These are phyloP conservation scores for Fusarium praegraminearum DNA, from an alignment of 2,329 filamentous ascomycete genomes.

Conservation along the genomic window DNA sequence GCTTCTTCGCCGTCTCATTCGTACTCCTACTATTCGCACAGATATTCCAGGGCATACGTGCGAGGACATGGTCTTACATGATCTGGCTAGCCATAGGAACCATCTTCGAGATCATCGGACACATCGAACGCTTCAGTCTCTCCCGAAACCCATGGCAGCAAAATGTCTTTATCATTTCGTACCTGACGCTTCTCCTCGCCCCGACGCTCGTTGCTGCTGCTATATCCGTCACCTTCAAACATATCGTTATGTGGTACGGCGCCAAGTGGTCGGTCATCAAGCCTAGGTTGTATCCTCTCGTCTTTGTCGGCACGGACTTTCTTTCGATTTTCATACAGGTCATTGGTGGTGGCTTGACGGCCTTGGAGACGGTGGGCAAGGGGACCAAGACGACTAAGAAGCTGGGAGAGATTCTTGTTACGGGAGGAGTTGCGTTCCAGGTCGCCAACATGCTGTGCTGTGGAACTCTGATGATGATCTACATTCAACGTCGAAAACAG, in stretches of 20 bases:
- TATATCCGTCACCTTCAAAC: conserved; percentile 61
- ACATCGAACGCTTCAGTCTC: conserved; percentile 56
- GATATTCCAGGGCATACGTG: conserved; percentile 49
- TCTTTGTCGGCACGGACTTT: conserved; percentile 64
- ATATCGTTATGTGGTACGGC: conserved; percentile 58
- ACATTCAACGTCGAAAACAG: conserved; percentile 22
- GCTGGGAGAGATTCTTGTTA: conserved; percentile 35
- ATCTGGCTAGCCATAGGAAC: conserved; percentile 54
- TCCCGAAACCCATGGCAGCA: conserved; percentile 55
- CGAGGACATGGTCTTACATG: conserved; percentile 56
- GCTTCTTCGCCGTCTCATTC: conserved; percentile 54
- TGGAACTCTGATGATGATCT: conserved; percentile 32
- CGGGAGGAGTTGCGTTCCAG: conserved; percentile 46
- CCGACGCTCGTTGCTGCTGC: conserved; percentile 60
- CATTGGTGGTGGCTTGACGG: conserved; percentile 35
- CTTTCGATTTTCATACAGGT: conserved; percentile 52
- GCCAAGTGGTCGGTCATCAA: conserved; percentile 55
- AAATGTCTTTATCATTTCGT: conserved; percentile 56
- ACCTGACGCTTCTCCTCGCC: conserved; percentile 56
- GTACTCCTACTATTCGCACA: conserved; percentile 51
- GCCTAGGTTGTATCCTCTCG: conserved; percentile 60
- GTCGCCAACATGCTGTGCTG: conserved; percentile 47
- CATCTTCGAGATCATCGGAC: conserved; percentile 57
- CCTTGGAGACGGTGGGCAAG: conserved; percentile 22
- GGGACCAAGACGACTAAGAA: conserved; percentile 15